Conservation (phyloP, 805 yeast species). For the Candida orba region DNA sequence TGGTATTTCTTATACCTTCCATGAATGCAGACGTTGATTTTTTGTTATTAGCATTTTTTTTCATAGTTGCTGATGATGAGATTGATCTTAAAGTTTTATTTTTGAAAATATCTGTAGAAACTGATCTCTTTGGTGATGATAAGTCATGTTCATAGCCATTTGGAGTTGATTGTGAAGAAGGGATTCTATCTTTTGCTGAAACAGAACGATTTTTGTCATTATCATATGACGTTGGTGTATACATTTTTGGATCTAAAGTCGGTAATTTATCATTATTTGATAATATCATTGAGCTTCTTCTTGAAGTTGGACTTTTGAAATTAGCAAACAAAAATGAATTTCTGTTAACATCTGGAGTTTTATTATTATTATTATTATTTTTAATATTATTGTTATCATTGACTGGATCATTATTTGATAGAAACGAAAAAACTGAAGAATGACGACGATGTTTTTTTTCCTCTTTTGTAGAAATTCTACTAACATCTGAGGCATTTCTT, state of each 20-base stretch:
- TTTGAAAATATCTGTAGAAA: constrained; percentile 39
- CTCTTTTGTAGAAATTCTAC: constrained; percentile 19
- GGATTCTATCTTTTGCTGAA: constrained; percentile 36
- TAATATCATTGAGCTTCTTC: constrained; percentile 1
- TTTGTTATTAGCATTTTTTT: constrained; percentile 34
- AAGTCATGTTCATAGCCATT: not conserved
- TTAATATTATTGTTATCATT: not conserved
- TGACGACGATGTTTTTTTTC: constrained; percentile 45
- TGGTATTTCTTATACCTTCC: constrained; percentile 76
- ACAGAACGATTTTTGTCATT: constrained; percentile 40
- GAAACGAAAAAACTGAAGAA: constrained; percentile 51
- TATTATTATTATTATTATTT: constrained; percentile 6
- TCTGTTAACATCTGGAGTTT: constrained; percentile 5
- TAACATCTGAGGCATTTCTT: constrained; percentile 39
- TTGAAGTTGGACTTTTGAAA: constrained; percentile 2
- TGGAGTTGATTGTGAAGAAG: not conserved
- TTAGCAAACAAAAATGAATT: constrained; percentile 4
- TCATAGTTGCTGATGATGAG: constrained; percentile 38
- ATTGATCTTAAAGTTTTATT: constrained; percentile 47
- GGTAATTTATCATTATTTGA: constrained; percentile 8
- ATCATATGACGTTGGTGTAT: constrained; percentile 10
- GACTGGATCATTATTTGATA: constrained; percentile 19
- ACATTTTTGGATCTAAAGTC: constrained; percentile 9
- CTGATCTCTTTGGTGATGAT: constrained; percentile 32
- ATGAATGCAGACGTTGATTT: constrained; percentile 71